Conservation (phyloP, 2,329 filamentous ascomycete genomes). For the Sclerotiophoma versabilis region DNA sequence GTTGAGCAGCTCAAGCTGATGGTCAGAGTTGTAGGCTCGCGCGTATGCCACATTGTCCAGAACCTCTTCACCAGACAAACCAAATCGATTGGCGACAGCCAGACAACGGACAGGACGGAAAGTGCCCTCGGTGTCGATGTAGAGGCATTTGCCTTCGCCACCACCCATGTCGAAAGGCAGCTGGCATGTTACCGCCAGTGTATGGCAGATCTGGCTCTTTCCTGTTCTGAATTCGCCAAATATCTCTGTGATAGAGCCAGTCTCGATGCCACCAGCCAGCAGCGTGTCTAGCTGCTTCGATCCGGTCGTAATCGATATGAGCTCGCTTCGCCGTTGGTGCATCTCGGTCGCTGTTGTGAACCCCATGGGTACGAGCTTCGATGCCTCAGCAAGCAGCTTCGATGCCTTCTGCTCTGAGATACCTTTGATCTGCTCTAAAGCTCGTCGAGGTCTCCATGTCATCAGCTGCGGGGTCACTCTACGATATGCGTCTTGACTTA, state of each 20-base stretch:
- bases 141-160: constrained; percentile 96
- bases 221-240: constrained; percentile 98
- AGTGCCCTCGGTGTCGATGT: constrained; percentile 98
- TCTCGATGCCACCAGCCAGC: constrained; percentile 92
- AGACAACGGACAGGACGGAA: constrained; percentile 89
- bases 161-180: constrained; percentile 98
- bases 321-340: constrained; percentile 93
- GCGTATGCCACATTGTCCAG: constrained; percentile 98
- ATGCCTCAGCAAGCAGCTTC: constrained; percentile 92
- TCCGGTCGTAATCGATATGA: constrained; percentile 97
- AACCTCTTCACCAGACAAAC: constrained; percentile 94
- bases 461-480: constrained; percentile 30
- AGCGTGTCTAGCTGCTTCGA: constrained; percentile 97
- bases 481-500: constrained; percentile 51
- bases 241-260: constrained; percentile 95
- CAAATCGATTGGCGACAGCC: constrained; percentile 91
- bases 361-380: constrained; percentile 96
- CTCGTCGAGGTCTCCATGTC: constrained; percentile 66
- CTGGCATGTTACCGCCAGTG: constrained; percentile 97
- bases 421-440: constrained; percentile 94
- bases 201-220: constrained; percentile 98
- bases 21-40: constrained; percentile 96
- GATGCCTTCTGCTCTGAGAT: constrained; percentile 96
- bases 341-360: constrained; percentile 99
- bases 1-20: constrained; percentile 92